phyloP scores from a whole-genome alignment of 495 filamentous ascomycete species.

The Aspergillus baeticus region DNA sequence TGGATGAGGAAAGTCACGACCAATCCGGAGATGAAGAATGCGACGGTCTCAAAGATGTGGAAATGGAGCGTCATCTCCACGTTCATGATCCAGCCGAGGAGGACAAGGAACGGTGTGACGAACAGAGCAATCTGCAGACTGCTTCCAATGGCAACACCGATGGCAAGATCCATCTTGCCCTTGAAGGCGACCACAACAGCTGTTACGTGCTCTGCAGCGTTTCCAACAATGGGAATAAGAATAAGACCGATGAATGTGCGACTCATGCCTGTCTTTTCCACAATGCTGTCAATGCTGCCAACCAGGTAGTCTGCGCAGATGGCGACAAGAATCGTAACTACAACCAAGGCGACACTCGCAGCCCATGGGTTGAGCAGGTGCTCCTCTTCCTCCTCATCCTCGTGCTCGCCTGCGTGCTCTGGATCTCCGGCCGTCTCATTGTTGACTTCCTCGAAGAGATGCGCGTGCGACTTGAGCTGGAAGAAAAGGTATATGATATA shows the following conservation, averaged over 20 bases:
- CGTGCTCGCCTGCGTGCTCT: slow-evolving; percentile 33
- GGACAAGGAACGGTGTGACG: slow-evolving; percentile 86
- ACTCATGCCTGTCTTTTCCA: slow-evolving; percentile 78
- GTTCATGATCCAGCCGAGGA: slow-evolving; percentile 86
- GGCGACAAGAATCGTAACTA: slow-evolving; percentile 80
- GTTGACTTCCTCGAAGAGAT: slow-evolving; percentile 72
- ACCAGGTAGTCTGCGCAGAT: slow-evolving; percentile 93
- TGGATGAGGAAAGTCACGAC: slow-evolving; percentile 92
- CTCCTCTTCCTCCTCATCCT: slow-evolving; percentile 51
- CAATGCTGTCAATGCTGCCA: slow-evolving; percentile 86
- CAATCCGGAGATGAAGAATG: slow-evolving; percentile 84
- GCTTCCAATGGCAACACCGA: slow-evolving; percentile 90
- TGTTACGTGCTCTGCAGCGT: slow-evolving; percentile 96
- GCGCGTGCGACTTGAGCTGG: slow-evolving; percentile 78
- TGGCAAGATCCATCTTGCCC: slow-evolving; percentile 96
- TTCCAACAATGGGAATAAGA: slow-evolving; percentile 94
- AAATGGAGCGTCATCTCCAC: slow-evolving; percentile 89
- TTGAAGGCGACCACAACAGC: slow-evolving; percentile 89
- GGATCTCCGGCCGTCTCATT: slow-evolving; percentile 26
- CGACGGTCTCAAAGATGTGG: slow-evolving; percentile 89
- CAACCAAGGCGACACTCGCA: slow-evolving; percentile 69
- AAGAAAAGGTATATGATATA: slow-evolving; percentile 92
- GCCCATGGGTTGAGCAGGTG: slow-evolving; percentile 67
- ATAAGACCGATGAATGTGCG: slow-evolving; percentile 97
- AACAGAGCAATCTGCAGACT: slow-evolving; percentile 94